Conservation (phyloP, 768 basidiomycete genomes). For the Fomitopsis serialis region DNA sequence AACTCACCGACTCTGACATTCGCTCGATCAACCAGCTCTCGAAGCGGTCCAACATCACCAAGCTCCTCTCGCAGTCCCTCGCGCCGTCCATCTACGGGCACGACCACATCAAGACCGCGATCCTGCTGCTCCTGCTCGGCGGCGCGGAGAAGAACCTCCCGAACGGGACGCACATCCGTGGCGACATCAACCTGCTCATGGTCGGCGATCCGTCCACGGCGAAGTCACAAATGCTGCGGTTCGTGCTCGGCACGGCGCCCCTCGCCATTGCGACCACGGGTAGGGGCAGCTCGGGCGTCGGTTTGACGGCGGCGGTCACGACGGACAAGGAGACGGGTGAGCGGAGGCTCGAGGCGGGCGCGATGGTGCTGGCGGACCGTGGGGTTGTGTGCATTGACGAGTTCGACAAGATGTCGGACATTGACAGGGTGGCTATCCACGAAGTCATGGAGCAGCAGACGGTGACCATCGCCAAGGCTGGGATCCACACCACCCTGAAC, state of each 20-base stretch:
- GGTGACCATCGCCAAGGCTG: conserved; percentile 98
- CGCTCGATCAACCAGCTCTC: conserved; percentile 92
- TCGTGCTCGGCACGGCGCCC: conserved; percentile 93
- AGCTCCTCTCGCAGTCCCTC: conserved; percentile 86
- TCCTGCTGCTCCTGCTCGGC: conserved; percentile 88
- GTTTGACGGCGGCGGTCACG: conserved; percentile 97
- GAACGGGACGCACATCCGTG: conserved; percentile 98
- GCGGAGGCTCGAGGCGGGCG: conserved; percentile 93
- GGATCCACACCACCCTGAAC: conserved; percentile 97
- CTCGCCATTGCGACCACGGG: conserved; percentile 98
- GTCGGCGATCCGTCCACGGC: conserved; percentile 99
- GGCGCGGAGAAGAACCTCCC: conserved; percentile 97
- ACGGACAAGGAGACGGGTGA: conserved; percentile 98
- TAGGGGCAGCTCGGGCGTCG: conserved; percentile 96
- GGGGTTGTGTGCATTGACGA: conserved; percentile 99
- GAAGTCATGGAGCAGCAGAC: conserved; percentile 99
- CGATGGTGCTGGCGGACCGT: conserved; percentile 98
- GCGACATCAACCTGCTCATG: conserved; percentile 99
- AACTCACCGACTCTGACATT: conserved; percentile 90
- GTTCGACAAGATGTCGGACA: conserved; percentile 99
- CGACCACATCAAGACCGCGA: conserved; percentile 91
- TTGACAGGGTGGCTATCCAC: conserved; percentile 98
- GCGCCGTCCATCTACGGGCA: conserved; percentile 98
- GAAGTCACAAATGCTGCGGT: conserved; percentile 93
- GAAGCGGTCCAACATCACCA: conserved; percentile 83